Evolutionary conservation across 176 grass and related monocot genomes (phyloP), one percentile per base, ranked within the genome.

Genomic region (Otatea glauca): DNA sequence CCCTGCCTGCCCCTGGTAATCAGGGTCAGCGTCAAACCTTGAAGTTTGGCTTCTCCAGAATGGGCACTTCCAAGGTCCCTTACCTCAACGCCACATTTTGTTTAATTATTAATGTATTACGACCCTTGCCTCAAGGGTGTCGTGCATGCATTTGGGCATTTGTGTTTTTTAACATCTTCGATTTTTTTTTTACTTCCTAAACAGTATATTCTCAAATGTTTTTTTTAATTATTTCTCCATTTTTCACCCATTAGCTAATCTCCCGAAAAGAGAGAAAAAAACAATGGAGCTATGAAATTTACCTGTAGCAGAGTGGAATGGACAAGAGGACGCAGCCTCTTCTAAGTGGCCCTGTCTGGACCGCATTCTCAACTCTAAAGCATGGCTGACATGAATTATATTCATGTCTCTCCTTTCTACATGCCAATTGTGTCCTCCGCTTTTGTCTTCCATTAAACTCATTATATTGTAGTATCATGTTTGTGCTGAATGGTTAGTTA

Each of bases 31-130:
- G 96, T 13, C 80, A 80, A 77, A 49, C 93, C 5, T 84, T 98
- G 76, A 98, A 98, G 80, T 98, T 98, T 84, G 96, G 96, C 29
- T 98, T 98, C 79, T 93, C 96, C 72, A 95, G 38, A 77, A 86
- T 81, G 64, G 70, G 75, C 62, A 61, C 87, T 75, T 90, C 90
- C 53, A 97, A 95, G 93, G 96, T 95, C 16, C 11, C 60, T 65
- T 43, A 70, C 35, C 42, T 82, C 9, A 56, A 74, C 43, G 53
- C 50, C 1, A 38, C 54, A 74, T 87, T 51, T 21, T 70, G 32
- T 87, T 70, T 2, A 35, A 16, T 32, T 25, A 3, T 3, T 35
- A 35, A 35, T 35, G 2, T 35, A 43, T n/a, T n/a, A n/a, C n/a
- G n/a, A n/a, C n/a, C n/a, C n/a, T n/a, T n/a, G n/a, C n/a, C n/a